Conservation (phyloP, 202 grass and related monocot species). For the Eragrostis tef region DNA sequence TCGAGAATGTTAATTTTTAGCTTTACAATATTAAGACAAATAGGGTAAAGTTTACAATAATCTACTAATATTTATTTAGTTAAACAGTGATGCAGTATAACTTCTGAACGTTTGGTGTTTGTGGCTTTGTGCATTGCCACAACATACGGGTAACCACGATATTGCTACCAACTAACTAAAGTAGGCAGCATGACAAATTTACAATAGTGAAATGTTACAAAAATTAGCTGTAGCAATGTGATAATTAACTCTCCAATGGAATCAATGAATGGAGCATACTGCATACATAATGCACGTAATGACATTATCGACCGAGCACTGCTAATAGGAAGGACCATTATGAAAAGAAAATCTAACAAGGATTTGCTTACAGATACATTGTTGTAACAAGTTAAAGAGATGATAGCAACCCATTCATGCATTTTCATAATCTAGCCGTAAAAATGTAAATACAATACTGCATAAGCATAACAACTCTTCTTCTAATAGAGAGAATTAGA, state of each 20-base stretch:
- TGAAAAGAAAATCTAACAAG: no score
- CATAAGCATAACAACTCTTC: no score
- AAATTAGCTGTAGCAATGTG: neutral
- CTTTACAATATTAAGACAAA: neutral
- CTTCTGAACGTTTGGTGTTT: neutral
- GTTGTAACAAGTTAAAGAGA: no score
- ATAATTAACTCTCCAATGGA: slow-evolving; percentile 23
- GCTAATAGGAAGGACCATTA: no score
- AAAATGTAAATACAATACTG: neutral
- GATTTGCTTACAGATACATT: no score
- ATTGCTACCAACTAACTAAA: neutral
- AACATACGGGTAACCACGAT: neutral
- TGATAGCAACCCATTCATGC: neutral
- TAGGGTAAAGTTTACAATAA: neutral
- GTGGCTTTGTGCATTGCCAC: neutral
- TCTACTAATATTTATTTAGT: neutral
- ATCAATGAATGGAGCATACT: neutral
- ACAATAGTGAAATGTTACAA: neutral
- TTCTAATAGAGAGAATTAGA: neutral
- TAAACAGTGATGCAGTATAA: neutral
- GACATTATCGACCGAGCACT: no score
- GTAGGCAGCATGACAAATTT: neutral
- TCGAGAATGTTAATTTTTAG: neutral
- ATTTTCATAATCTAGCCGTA: neutral
- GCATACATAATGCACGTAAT: no score